phyloP scores from a whole-genome alignment of 2,329 filamentous ascomycete species.

The Fusarium clavum region DNA sequence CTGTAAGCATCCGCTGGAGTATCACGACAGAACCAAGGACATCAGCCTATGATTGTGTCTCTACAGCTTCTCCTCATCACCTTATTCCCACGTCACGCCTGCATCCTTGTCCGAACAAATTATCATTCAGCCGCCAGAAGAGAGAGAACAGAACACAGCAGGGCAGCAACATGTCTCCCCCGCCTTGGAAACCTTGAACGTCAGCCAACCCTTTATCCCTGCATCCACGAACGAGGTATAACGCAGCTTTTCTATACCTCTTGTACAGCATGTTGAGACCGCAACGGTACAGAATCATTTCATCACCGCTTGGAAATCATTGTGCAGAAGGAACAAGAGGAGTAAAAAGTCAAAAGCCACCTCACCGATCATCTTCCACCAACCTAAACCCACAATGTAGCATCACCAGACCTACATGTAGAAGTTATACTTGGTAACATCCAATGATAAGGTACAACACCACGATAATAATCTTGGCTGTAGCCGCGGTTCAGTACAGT shows the following conservation, averaged over 20 bases:
- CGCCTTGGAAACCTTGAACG: slow-evolving; percentile 22
- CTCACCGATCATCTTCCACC: slow-evolving; percentile 15
- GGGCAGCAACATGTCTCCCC: slow-evolving; percentile 10
- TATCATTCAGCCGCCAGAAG: slow-evolving; percentile 20
- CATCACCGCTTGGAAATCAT: slow-evolving; percentile 25
- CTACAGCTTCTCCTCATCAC: slow-evolving; percentile 17
- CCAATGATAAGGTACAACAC: slow-evolving; percentile 21
- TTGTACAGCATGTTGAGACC: slow-evolving; percentile 20
- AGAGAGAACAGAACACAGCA: slow-evolving; percentile 26
- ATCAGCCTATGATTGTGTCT: slow-evolving; percentile 20
- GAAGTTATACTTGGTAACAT: slow-evolving; percentile 5
- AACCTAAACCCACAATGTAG: slow-evolving; percentile 11
- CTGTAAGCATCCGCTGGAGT: slow-evolving; percentile 24
- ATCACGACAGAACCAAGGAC: slow-evolving; percentile 23
- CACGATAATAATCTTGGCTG: slow-evolving; percentile 21
- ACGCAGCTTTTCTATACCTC: slow-evolving; percentile 9
- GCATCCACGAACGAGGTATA: slow-evolving; percentile 23
- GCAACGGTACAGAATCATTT: slow-evolving; percentile 13
- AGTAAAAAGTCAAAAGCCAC: slow-evolving; percentile 9
- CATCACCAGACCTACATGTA: slow-evolving; percentile 10
- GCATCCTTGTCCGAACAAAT: slow-evolving; percentile 24
- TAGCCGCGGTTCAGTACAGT: slow-evolving; percentile 28
- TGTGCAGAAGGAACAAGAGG: slow-evolving; percentile 1
- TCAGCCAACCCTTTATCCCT: slow-evolving; percentile 35
- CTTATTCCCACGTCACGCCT: slow-evolving; percentile 30